Evolutionary conservation across 345 rosid species (phyloP).

Genomic region (Hypericum androsaemum): DNA sequence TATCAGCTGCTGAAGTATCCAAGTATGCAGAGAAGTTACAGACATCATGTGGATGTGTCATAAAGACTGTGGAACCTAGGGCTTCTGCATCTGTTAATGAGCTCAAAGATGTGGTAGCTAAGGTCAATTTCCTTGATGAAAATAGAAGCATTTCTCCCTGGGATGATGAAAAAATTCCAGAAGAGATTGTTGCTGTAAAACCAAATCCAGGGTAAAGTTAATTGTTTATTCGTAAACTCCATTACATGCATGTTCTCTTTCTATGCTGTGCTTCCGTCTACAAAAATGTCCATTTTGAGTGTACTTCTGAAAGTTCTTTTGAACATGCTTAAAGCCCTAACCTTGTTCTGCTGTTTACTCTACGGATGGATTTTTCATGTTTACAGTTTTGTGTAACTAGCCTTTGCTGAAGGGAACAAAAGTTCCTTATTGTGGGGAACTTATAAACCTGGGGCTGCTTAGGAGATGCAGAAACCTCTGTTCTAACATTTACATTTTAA

Average conservation of each 20-base stretch:
- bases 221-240: neutral
- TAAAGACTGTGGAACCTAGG: constrained; percentile 75
- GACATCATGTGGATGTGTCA: constrained; percentile 66
- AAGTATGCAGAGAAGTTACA: constrained; percentile 61
- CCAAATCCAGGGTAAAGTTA: constrained; percentile 67
- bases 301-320: too few species aligned
- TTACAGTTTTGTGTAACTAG: neutral
- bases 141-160: constrained; percentile 57
- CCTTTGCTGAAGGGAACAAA: too few species aligned
- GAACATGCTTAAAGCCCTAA: too few species aligned
- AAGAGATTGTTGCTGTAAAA: constrained; percentile 58
- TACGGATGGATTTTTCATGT: neutral
- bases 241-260: neutral
- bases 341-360: too few species aligned
- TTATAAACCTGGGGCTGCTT: too few species aligned
- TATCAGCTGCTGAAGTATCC: constrained; percentile 70
- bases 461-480: too few species aligned
- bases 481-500: too few species aligned
- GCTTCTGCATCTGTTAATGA: constrained; percentile 57
- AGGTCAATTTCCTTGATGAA: constrained; percentile 52
- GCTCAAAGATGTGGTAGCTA: constrained; percentile 39
- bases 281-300: too few species aligned
- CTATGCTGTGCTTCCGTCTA: too few species aligned
- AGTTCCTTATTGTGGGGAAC: too few species aligned
- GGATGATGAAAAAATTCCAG: constrained; percentile 80